phyloP scores from a whole-genome alignment of 2,329 filamentous ascomycete genomes.

The Trichophyton equinum region DNA sequence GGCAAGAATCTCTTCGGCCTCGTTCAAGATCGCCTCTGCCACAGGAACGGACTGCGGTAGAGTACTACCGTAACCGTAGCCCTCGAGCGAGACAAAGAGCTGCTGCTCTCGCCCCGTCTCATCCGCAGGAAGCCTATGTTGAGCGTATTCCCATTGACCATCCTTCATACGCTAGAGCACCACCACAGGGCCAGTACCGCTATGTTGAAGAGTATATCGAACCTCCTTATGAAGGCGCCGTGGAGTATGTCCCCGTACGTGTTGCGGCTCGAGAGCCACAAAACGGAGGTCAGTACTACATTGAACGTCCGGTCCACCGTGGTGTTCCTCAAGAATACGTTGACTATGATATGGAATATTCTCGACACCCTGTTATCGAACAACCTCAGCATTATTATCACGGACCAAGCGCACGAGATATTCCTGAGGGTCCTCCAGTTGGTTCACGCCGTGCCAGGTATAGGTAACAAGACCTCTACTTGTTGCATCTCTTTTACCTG shows the following conservation, averaged over 20 bases:
- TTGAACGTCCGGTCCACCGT: slow-evolving; percentile 17
- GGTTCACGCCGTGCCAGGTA: slow-evolving; percentile 12
- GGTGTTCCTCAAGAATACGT: slow-evolving; percentile 14
- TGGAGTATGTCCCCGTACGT: slow-evolving; percentile 20
- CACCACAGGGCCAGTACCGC: slow-evolving; percentile 15
- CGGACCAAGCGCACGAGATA: slow-evolving; percentile 8
- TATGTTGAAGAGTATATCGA: slow-evolving; percentile 18
- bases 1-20: slow-evolving; percentile 17
- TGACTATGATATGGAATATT: slow-evolving; percentile 15
- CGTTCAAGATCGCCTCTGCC: slow-evolving; percentile 19
- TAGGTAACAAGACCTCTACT: slow-evolving; percentile 9
- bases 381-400: slow-evolving; percentile 13
- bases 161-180: slow-evolving; percentile 10
- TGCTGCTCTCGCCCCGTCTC: slow-evolving; percentile 11
- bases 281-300: slow-evolving; percentile 15
- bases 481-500: background rate
- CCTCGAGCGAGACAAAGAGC: slow-evolving; percentile 10
- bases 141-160: slow-evolving; percentile 13
- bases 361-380: slow-evolving; percentile 13
- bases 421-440: slow-evolving; percentile 7
- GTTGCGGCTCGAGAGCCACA: slow-evolving; percentile 13
- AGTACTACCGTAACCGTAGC: slow-evolving; percentile 20
- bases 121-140: slow-evolving; percentile 13
- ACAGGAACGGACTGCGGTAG: slow-evolving; percentile 12
- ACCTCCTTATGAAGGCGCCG: slow-evolving; percentile 13